Conservation (phyloP, 768 basidiomycete genomes). For the Suillus plorans region DNA sequence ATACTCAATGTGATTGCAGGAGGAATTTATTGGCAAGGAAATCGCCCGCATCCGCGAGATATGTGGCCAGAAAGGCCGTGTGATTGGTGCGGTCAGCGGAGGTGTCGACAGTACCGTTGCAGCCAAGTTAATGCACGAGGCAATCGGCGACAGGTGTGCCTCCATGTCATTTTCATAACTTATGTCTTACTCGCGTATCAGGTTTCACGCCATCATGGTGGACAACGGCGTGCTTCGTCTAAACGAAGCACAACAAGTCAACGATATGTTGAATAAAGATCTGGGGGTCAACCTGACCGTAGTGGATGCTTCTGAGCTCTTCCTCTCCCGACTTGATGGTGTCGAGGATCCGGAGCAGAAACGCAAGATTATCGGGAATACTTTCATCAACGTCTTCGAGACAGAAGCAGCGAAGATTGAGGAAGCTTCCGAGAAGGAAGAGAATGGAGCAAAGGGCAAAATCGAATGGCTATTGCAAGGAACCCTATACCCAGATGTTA, state of each 20-base stretch:
- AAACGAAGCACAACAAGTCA: conserved; percentile 87
- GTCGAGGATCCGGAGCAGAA: conserved; percentile 97
- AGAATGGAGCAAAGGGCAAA: conserved; percentile 75
- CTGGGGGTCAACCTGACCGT: conserved; percentile 96
- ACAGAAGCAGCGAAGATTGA: conserved; percentile 91
- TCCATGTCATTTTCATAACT: background rate
- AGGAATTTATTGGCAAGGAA: conserved; percentile 98
- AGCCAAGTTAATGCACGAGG: conserved; percentile 99
- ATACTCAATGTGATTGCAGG: conserved; percentile 43
- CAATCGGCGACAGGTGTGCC: conserved; percentile 89
- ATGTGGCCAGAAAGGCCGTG: conserved; percentile 90
- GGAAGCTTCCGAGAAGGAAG: conserved; percentile 74
- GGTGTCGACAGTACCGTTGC: conserved; percentile 98
- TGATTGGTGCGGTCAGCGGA: conserved; percentile 96
- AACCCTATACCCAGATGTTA: conserved; percentile 97
- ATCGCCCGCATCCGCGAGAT: conserved; percentile 91
- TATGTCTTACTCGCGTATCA: conserved; percentile 27
- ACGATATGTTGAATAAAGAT: conserved; percentile 90
- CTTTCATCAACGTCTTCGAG: conserved; percentile 98
- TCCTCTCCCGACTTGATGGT: conserved; percentile 84
- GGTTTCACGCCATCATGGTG: conserved; percentile 99
- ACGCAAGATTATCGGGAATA: conserved; percentile 98
- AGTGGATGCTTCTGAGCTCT: conserved; percentile 92
- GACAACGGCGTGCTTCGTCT: conserved; percentile 96
- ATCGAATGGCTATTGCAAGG: conserved; percentile 98